Conservation (phyloP, 805 yeast genomes). For the Kurtzmaniella fragi region DNA sequence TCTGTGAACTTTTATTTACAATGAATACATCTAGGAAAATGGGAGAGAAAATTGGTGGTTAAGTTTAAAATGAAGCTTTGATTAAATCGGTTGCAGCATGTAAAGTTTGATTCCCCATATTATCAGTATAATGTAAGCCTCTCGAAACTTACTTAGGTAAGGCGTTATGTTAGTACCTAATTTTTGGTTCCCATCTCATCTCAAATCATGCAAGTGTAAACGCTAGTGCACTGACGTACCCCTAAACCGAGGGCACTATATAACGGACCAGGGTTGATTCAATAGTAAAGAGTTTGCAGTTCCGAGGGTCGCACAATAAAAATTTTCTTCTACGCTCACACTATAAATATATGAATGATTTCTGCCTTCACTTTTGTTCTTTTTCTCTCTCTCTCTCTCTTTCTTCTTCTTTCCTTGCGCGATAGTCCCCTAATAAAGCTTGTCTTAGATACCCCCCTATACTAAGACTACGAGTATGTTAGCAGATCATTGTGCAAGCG, state of each 20-base stretch:
- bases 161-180: too few relatives aligned
- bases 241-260: slow-evolving; percentile 1
- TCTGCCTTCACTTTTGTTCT: slow-evolving; percentile 6
- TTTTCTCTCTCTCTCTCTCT: slow-evolving; percentile 10
- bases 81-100: too few relatives aligned
- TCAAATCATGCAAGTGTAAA: not conserved
- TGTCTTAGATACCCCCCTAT: slow-evolving; percentile 13
- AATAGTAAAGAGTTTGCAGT: not conserved
- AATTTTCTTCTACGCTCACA: slow-evolving; percentile 6
- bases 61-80: too few relatives aligned
- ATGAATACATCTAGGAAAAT: too few relatives aligned
- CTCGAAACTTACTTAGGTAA: too few relatives aligned
- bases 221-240: slow-evolving; percentile 2
- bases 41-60: too few relatives aligned
- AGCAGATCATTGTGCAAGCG: slow-evolving; percentile 5
- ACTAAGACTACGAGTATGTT: slow-evolving; percentile 10
- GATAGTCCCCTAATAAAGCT: slow-evolving; percentile 5
- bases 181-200: not conserved
- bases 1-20: too few relatives aligned
- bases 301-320: slow-evolving; percentile 1
- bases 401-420: slow-evolving; percentile 10
- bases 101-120: too few relatives aligned
- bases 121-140: too few relatives aligned
- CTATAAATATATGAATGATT: not conserved
- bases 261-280: not conserved